Base-by-base conservation (phyloP, 305 asterid species). In the Fraxinus dipetala region DNA sequence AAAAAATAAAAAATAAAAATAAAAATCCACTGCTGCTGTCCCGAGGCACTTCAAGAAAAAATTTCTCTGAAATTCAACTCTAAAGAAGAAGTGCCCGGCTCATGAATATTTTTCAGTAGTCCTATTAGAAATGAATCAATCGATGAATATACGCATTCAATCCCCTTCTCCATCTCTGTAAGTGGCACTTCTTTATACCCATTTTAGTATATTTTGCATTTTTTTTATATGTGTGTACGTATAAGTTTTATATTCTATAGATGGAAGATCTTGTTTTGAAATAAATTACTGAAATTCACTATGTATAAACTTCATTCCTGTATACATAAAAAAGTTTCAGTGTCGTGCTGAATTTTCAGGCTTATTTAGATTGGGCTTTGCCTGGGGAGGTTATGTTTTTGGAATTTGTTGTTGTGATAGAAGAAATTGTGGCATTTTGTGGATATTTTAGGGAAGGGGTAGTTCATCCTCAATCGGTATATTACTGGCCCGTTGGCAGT, bases 121-220 rank as follows among this genome's bases (percentile, higher is more conserved):
- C 18, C 9, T 11, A 13, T 24, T 67, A 67, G 74, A 36, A 8
- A 88, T 92, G 93, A 92, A 81, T 78, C 94, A 86, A 78, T 74
- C 92, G 20, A 89, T 90, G 91, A 87, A 87, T 84, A 85, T 88
- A 65, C 92, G 97, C 69, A 79, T 91, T 83, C 93, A 88, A 87
- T 82, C 94, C 70, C 89, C 91, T 38, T 79, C 92, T 77, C 93
- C 91, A 36, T 87, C 95, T 61, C 87, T 90, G 96, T 91, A 82
- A 89, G 91, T 30, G 1, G 24, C 11, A 13, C 9, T 35, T 76
- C 9, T 36, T 45, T 51, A 35, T 80, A n/a, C 78, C 30, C 2
- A 14, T 34, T 0, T 16, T 2, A 26, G 22, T 28, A 18, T 72
- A 38, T 30, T 81, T 81, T 73, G 30, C 74, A 28, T 2, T 0